Conservation (phyloP, 441 rosid species). For the Brassica hybrid region DNA sequence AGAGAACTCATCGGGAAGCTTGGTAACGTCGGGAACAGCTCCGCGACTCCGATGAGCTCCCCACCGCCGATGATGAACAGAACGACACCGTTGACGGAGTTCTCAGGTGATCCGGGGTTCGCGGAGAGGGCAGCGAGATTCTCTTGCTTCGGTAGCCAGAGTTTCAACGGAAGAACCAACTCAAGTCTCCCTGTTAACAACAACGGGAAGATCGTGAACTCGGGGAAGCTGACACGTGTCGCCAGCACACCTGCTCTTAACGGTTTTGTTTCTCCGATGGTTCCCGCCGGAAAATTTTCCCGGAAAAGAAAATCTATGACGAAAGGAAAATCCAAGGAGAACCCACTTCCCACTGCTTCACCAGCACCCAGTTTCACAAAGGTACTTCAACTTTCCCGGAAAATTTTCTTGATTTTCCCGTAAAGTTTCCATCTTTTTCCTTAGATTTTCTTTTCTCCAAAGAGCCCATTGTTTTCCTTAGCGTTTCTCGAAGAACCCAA, state of each 20-base stretch:
- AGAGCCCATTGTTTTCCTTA: background rate
- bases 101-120: background rate
- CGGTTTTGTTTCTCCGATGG: background rate
- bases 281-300: background rate
- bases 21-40: background rate
- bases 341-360: background rate
- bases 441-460: background rate
- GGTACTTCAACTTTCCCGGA: background rate
- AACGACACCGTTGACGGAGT: background rate
- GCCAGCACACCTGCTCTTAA: background rate
- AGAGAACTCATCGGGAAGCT: background rate
- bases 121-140: constrained; percentile 5
- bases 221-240: constrained; percentile 8
- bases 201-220: background rate
- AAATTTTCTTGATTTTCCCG: constrained; percentile 1
- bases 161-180: background rate
- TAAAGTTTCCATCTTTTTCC: background rate
- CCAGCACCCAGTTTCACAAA: background rate
- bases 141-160: background rate
- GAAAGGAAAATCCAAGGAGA: background rate
- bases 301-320: background rate
- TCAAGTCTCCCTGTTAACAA: background rate
- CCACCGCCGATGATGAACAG: background rate
- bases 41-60: background rate
- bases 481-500: background rate